These are phyloP conservation scores for Colletotrichum nymphaeae DNA, from an alignment of 2,329 filamentous ascomycete genomes.

Conservation along the genomic window DNA sequence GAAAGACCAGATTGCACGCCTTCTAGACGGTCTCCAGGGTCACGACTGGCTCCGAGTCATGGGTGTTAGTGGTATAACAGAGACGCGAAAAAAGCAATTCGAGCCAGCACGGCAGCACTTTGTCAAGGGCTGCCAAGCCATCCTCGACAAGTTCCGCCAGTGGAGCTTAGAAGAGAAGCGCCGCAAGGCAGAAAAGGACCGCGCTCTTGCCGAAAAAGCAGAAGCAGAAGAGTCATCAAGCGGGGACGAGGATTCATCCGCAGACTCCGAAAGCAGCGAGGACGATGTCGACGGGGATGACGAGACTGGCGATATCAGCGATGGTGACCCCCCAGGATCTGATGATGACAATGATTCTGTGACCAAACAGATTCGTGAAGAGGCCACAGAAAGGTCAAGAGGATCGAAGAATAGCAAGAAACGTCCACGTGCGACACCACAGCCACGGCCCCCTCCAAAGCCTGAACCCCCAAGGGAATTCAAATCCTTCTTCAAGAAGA, in stretches of 20 bases:
- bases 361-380: slow-evolving; percentile 80
- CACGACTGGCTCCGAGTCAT: slow-evolving; percentile 94
- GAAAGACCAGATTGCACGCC: slow-evolving; percentile 71
- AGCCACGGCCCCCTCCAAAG: slow-evolving; percentile 41
- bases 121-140: slow-evolving; percentile 81
- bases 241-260: slow-evolving; percentile 29
- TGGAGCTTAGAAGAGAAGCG: slow-evolving; percentile 94
- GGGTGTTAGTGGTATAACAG: slow-evolving; percentile 87
- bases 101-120: slow-evolving; percentile 89
- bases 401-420: slow-evolving; percentile 47
- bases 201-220: slow-evolving; percentile 62
- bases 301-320: slow-evolving; percentile 40
- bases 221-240: slow-evolving; percentile 44
- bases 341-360: slow-evolving; percentile 76
- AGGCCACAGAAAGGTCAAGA: slow-evolving; percentile 69
- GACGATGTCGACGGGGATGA: slow-evolving; percentile 49
- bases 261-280: slow-evolving; percentile 44
- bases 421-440: slow-evolving; percentile 40
- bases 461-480: slow-evolving; percentile 70
- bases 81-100: slow-evolving; percentile 86
- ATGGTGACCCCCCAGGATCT: slow-evolving; percentile 60
- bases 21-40: slow-evolving; percentile 85
- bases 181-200: slow-evolving; percentile 80
- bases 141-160: slow-evolving; percentile 86
- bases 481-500: slow-evolving; percentile 87